Evolutionary conservation across 2,329 filamentous ascomycete species (phyloP).

Genomic region (Ceratocystis smalleyi): DNA sequence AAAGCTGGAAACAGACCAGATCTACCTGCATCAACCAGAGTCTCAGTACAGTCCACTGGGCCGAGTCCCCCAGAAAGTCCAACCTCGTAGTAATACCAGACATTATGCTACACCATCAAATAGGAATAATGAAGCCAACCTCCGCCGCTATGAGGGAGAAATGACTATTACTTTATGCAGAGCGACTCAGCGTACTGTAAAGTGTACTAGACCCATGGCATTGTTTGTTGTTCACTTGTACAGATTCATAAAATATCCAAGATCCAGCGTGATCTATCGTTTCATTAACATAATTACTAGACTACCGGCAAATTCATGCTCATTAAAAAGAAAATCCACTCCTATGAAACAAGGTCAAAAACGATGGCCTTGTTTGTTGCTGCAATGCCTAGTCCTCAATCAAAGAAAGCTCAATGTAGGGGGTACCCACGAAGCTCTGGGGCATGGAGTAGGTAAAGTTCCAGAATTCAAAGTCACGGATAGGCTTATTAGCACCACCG

Average conservation of each 20-base stretch:
- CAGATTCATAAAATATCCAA: not conserved
- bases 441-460: conserved; percentile 32
- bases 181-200: not conserved
- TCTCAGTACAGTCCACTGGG: conserved; percentile 6
- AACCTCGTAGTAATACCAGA: conserved; percentile 2
- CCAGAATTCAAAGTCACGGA: conserved; percentile 33
- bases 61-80: not conserved
- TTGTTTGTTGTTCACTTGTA: not conserved
- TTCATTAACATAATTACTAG: not conserved
- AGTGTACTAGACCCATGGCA: not conserved
- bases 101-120: not conserved
- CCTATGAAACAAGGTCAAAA: not conserved
- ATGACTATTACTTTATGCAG: not conserved
- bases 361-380: not conserved
- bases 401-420: conserved; percentile 11
- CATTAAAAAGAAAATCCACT: not conserved
- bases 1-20: conserved; percentile 3
- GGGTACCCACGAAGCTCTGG: conserved; percentile 19
- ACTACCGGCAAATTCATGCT: not conserved
- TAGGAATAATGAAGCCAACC: too few species aligned
- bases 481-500: conserved; percentile 23
- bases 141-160: too few species aligned
- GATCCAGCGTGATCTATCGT: not conserved
- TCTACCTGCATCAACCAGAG: conserved; percentile 3
- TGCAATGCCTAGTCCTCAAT: conserved; percentile 2